phyloP scores from a whole-genome alignment of 2,329 filamentous ascomycete genomes.

The Ophiostoma perfectum region DNA sequence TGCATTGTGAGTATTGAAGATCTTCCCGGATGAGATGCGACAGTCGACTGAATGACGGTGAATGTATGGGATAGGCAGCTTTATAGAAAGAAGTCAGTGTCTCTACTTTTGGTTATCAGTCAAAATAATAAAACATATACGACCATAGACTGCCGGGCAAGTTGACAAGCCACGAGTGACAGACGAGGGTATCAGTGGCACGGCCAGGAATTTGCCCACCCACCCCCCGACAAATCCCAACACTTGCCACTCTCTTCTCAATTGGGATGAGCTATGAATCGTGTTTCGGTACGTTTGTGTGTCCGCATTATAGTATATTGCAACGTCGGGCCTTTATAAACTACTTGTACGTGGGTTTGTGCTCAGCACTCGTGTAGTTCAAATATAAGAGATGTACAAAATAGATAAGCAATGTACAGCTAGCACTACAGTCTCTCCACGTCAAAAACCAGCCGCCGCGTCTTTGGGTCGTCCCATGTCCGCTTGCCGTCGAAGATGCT shows the following conservation, averaged over 20 bases:
- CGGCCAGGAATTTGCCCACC: background rate
- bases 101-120: too few species aligned
- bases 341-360: background rate
- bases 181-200: background rate
- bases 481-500: constrained; percentile 22
- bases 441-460: background rate
- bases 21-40: too few species aligned
- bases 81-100: background rate
- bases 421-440: background rate
- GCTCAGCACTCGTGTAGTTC: too few species aligned
- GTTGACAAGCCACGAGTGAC: too few species aligned
- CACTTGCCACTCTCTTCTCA: background rate
- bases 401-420: background rate
- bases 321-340: constrained; percentile 1
- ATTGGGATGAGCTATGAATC: background rate
- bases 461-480: constrained; percentile 2
- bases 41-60: too few species aligned
- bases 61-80: background rate
- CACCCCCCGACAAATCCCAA: background rate
- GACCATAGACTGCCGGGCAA: background rate
- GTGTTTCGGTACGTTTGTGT: background rate
- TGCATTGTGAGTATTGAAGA: background rate
- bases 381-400: background rate
- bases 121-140: background rate
- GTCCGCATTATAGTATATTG: background rate